Conservation (phyloP, 352 stramenopile genomes). For the Saprolegnia diclina region DNA sequence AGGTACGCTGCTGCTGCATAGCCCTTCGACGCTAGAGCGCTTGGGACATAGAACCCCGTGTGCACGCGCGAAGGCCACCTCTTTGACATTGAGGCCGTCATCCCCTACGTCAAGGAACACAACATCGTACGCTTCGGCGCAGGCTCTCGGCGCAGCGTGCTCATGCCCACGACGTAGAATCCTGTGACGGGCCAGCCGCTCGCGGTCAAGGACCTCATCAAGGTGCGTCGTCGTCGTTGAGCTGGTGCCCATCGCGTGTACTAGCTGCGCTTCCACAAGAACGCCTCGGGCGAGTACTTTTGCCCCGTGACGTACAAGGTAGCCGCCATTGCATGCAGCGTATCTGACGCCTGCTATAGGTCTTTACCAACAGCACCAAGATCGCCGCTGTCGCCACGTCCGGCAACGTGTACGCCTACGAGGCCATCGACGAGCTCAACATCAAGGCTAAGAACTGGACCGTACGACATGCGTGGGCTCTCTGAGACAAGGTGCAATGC, state of each 20-base stretch:
- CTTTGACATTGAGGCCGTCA: constrained; percentile 96
- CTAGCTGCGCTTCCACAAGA: constrained; percentile 74
- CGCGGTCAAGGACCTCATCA: constrained; percentile 91
- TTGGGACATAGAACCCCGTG: constrained; percentile 77
- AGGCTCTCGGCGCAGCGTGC: background rate
- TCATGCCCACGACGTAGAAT: constrained; percentile 48
- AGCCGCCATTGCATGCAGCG: constrained; percentile 48
- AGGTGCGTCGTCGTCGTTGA: constrained; percentile 68
- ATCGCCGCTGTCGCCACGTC: constrained; percentile 72
- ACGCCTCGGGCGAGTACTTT: constrained; percentile 69
- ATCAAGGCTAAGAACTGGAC: constrained; percentile 97
- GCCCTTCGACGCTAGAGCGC: too few species aligned
- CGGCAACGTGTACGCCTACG: constrained; percentile 96
- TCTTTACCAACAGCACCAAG: constrained; percentile 85
- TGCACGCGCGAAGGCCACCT: constrained; percentile 93
- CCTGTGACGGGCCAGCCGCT: constrained; percentile 91
- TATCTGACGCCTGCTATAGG: constrained; percentile 10
- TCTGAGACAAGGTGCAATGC: background rate
- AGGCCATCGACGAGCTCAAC: constrained; percentile 98
- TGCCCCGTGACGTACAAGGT: constrained; percentile 97
- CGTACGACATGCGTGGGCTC: constrained; percentile 31
- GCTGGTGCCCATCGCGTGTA: background rate
- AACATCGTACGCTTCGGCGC: constrained; percentile 72
- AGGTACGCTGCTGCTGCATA: constrained; percentile 32
- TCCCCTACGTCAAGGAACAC: constrained; percentile 95